Evolutionary conservation across 768 basidiomycete genomes (phyloP).

Genomic region (Boletus rufocinnamomeus): DNA sequence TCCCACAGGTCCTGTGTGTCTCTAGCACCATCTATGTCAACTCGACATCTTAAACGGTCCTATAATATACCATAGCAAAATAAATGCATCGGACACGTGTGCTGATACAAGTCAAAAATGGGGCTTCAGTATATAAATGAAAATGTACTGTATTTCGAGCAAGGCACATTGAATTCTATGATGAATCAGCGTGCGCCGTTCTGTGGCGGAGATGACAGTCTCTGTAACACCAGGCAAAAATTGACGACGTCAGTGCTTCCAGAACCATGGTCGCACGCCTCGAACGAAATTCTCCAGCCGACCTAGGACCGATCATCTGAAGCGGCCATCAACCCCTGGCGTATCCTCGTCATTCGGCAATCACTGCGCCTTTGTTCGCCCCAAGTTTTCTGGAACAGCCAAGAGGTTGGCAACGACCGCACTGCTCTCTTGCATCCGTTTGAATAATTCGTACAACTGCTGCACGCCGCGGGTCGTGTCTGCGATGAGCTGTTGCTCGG

Average conservation of each 20-base stretch:
- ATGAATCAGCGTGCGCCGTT: neutral
- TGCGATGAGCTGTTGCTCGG: conserved; percentile 48
- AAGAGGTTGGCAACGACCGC: conserved; percentile 51
- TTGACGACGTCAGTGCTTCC: neutral
- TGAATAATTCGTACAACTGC: conserved; percentile 49
- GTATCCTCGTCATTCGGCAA: neutral
- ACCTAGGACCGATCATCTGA: neutral
- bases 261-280: neutral
- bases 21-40: conserved; percentile 28
- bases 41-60: conserved; percentile 14
- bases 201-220: neutral
- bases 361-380: conserved; percentile 17
- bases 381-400: conserved; percentile 28
- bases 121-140: neutral
- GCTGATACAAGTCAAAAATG: neutral
- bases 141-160: neutral
- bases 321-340: neutral
- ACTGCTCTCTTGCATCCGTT: conserved; percentile 58
- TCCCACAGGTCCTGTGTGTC: conserved; percentile 30
- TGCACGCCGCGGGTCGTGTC: conserved; percentile 47
- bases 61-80: neutral
- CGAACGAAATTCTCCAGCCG: neutral
- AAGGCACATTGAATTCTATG: neutral
- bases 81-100: neutral
- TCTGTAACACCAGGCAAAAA: neutral